A percentile compares a stretch with the other conserved stretches of the same genome.
Evolutionary conservation across 208 protist species (phyloP).

Genomic region (Herpetomonas tarakana): DNA sequence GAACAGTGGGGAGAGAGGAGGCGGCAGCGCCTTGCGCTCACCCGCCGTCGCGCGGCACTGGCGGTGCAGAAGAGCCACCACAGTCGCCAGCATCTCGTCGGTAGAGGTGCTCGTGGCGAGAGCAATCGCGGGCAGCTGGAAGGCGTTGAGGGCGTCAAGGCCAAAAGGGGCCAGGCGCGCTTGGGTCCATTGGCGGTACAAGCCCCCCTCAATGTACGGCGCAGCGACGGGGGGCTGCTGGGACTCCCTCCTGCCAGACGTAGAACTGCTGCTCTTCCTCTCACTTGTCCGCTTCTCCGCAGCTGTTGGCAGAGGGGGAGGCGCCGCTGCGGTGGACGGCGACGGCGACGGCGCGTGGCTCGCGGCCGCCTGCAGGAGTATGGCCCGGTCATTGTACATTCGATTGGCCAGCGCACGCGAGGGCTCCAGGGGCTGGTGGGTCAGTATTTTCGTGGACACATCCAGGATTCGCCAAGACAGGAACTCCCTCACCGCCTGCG

Average conservation of each 20-base stretch:
- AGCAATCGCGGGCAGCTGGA: constrained; percentile 1
- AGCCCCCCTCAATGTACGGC: not conserved
- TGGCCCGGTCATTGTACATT: constrained; percentile 21
- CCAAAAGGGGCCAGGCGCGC: constrained; percentile 13
- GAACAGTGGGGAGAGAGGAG: not conserved
- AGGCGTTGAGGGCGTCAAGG: constrained; percentile 12
- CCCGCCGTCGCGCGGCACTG: constrained; percentile 25
- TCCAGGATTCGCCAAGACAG: constrained; percentile 21
- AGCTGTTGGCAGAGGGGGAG: no score
- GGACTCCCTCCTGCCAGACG: no score
- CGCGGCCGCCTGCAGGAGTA: constrained; percentile 14
- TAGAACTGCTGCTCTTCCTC: no score
- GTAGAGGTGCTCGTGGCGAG: not conserved
- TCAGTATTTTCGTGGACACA: constrained; percentile 20
- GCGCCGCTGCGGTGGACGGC: no score
- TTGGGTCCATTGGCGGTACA: not conserved
- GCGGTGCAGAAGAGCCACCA: constrained; percentile 30
- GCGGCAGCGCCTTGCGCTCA: constrained; percentile 11
- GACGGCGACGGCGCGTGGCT: no score
- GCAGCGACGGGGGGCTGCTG: no score
- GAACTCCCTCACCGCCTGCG: constrained; percentile 22
- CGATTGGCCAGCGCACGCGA: constrained; percentile 19
- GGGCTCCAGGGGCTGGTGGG: constrained; percentile 29
- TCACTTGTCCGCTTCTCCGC: no score
- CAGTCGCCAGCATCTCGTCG: not conserved